Evolutionary conservation across 148 eudicot species (phyloP).

Genomic region (Bassia scoparia): DNA sequence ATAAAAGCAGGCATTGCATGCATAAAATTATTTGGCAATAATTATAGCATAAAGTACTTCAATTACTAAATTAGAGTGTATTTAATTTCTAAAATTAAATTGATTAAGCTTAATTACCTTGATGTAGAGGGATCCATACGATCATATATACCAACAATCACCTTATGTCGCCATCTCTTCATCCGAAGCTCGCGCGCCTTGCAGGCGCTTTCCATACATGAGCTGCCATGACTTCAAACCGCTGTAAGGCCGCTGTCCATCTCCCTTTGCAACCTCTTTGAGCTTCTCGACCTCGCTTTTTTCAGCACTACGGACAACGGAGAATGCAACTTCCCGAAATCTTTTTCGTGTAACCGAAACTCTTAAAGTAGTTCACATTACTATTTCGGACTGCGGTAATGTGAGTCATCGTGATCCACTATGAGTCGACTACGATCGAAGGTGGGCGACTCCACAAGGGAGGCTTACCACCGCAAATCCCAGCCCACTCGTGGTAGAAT

Average conservation of each 20-base stretch:
- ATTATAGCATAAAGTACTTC: too few relatives aligned
- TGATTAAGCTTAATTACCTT: constrained; percentile 17
- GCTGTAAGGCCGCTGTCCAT: constrained; percentile 27
- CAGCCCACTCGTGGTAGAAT: too few relatives aligned
- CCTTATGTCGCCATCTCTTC: constrained; percentile 29
- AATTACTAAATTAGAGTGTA: too few relatives aligned
- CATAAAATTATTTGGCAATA: too few relatives aligned
- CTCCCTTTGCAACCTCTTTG: constrained; percentile 29
- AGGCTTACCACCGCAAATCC: too few relatives aligned
- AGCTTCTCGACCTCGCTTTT: constrained; percentile 30
- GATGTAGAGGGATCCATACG: constrained; percentile 42
- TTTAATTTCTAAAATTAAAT: too few relatives aligned
- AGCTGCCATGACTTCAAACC: constrained; percentile 42
- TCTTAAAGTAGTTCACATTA: not conserved
- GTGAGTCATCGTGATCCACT: too few relatives aligned
- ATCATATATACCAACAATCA: constrained; percentile 29
- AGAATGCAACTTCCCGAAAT: not conserved
- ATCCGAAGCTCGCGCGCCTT: constrained; percentile 34
- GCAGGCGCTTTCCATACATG: constrained; percentile 45
- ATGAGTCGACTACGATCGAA: too few relatives aligned
- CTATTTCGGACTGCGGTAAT: too few relatives aligned
- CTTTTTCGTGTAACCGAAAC: not conserved
- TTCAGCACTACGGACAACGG: constrained; percentile 24
- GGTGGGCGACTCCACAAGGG: too few relatives aligned
- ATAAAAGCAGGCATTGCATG: too few relatives aligned